Percentiles rank a stretch among this genome's conserved stretches.
These are phyloP conservation scores for Lactarius indigo DNA, from an alignment of 768 basidiomycete genomes.

Conservation along the genomic window DNA sequence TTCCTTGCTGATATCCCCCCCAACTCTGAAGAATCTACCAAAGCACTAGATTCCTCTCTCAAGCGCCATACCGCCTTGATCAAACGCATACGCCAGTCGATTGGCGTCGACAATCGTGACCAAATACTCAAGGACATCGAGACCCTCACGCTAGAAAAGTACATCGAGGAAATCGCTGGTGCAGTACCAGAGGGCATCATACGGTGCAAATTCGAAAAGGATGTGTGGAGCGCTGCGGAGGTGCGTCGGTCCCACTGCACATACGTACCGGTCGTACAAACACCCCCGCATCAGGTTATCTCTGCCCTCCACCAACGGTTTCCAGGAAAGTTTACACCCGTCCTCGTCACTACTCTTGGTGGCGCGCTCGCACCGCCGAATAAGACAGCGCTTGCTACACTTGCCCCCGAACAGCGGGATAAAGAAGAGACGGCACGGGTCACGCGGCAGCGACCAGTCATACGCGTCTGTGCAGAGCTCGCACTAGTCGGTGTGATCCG, in stretches of 20 bases:
- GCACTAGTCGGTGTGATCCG: conserved; percentile 82
- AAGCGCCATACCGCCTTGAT: conserved; percentile 96
- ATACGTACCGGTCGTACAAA: not conserved
- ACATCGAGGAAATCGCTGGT: conserved; percentile 89
- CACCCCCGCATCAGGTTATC: conserved; percentile 57
- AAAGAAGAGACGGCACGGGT: conserved; percentile 86
- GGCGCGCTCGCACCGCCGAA: conserved; percentile 57
- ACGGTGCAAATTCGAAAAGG: conserved; percentile 89
- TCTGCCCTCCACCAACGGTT: conserved; percentile 88
- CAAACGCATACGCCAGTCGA: conserved; percentile 85
- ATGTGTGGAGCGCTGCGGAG: conserved; percentile 90
- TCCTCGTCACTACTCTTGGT: conserved; percentile 57
- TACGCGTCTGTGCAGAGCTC: conserved; percentile 87
- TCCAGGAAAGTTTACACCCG: conserved; percentile 71
- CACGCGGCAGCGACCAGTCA: conserved; percentile 74
- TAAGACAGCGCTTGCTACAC: conserved; percentile 48
- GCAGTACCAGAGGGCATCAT: conserved; percentile 82
- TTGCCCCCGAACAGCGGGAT: conserved; percentile 78
- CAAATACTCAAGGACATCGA: conserved; percentile 92
- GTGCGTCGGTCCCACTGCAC: conserved; percentile 41
- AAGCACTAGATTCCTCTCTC: conserved; percentile 82
- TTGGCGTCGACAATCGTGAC: conserved; percentile 78
- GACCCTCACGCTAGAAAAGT: conserved; percentile 87
- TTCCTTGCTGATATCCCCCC: not conserved
- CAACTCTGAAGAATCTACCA: conserved; percentile 54